phyloP scores from a whole-genome alignment of 805 yeast genomes.

The Saturnispora gosingensis region DNA sequence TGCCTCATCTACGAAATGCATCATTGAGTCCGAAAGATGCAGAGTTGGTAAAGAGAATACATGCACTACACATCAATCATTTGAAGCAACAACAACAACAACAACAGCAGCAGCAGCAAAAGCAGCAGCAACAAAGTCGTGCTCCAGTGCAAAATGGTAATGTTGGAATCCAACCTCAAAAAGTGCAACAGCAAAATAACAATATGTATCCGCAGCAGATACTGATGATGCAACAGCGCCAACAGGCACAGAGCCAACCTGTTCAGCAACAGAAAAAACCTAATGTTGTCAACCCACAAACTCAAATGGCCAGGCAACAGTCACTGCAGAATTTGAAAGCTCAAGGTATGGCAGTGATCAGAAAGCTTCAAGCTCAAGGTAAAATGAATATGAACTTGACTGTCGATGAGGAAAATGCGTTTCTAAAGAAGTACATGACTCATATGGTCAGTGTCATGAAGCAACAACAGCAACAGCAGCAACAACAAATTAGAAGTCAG shows the following conservation, averaged over 20 bases:
- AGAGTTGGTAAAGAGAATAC: constrained; percentile 55
- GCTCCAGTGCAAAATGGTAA: not conserved
- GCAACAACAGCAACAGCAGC: constrained; percentile 17
- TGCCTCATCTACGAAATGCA: constrained; percentile 47
- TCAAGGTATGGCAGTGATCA: constrained; percentile 29
- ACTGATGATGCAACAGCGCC: constrained; percentile 18
- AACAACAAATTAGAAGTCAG: constrained; percentile 6
- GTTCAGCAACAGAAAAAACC: constrained; percentile 1
- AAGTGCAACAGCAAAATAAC: not conserved
- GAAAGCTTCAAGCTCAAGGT: constrained; percentile 27
- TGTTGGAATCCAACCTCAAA: constrained; percentile 1
- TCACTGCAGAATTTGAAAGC: constrained; percentile 23
- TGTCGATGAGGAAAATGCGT: constrained; percentile 28
- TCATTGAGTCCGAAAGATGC: constrained; percentile 49
- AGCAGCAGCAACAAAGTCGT: constrained; percentile 6
- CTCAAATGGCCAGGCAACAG: constrained; percentile 9
- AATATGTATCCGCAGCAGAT: constrained; percentile 27
- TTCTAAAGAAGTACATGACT: constrained; percentile 26
- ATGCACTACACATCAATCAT: constrained; percentile 55
- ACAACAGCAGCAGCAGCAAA: constrained; percentile 5
- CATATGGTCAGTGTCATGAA: constrained; percentile 21
- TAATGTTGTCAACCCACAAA: not conserved
- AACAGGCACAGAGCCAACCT: constrained; percentile 10
- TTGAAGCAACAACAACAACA: constrained; percentile 24
- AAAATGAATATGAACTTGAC: constrained; percentile 25